Percentiles rank a stretch among this genome's conserved stretches.
Conservation (phyloP, 805 yeast genomes). For the Wickerhamiella alocasiicola region DNA sequence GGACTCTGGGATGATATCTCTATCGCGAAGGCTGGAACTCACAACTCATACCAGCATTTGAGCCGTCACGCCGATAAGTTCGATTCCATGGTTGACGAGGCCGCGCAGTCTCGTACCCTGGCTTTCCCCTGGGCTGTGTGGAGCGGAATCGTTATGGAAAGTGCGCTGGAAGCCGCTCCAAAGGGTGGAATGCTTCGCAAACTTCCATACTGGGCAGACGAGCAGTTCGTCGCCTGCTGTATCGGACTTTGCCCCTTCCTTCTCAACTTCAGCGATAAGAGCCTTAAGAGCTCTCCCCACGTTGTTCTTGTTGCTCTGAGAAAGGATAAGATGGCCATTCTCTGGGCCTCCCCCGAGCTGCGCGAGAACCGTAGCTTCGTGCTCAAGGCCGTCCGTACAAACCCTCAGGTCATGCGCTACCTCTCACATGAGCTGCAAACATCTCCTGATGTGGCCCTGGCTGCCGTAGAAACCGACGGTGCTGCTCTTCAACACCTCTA, state of each 20-base stretch:
- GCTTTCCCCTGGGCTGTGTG: slow-evolving; percentile 10
- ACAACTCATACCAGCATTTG: slow-evolving; percentile 1
- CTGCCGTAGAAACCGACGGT: slow-evolving; percentile 10
- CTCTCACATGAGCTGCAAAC: slow-evolving; percentile 5
- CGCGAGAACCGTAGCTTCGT: slow-evolving; percentile 2
- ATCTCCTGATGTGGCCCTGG: slow-evolving; percentile 5
- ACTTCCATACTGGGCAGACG: slow-evolving; percentile 9
- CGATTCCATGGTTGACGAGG: slow-evolving; percentile 7
- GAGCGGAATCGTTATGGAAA: slow-evolving; percentile 9
- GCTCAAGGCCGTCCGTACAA: slow-evolving; percentile 7
- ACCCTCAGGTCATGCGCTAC: slow-evolving; percentile 8
- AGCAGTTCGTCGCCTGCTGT: slow-evolving; percentile 8
- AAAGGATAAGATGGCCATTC: slow-evolving; percentile 5
- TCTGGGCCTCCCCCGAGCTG: slow-evolving; percentile 4
- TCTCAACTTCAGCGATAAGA: slow-evolving; percentile 6
- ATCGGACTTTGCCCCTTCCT: slow-evolving; percentile 4
- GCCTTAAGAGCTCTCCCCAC: slow-evolving; percentile 1
- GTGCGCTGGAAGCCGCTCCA: slow-evolving; percentile 8
- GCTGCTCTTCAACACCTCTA: slow-evolving; percentile 6
- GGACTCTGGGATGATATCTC: slow-evolving; percentile 9
- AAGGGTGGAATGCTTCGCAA: slow-evolving; percentile 10
- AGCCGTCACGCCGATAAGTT: slow-evolving; percentile 8
- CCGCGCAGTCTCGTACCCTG: slow-evolving; percentile 2
- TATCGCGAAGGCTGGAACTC: neutral
- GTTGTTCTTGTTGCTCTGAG: slow-evolving; percentile 3